A percentile compares a stretch with the other conserved stretches of the same genome.
phyloP scores from a whole-genome alignment of 164 flowering plant species.

The Hamamelis virginiana region DNA sequence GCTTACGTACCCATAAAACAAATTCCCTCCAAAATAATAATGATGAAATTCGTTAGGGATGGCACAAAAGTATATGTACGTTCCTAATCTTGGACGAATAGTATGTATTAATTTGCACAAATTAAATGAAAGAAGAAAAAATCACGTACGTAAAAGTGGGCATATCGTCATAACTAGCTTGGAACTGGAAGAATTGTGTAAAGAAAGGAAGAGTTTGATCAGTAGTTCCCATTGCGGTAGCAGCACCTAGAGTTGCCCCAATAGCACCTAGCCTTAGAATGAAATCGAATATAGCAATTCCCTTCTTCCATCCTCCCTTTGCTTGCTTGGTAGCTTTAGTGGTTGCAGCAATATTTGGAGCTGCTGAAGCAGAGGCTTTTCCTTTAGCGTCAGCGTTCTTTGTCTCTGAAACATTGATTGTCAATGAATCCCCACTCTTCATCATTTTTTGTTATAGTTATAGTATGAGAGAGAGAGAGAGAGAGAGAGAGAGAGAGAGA shows the following conservation, averaged over 20 bases:
- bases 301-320: slow-evolving; percentile 46
- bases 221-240: slow-evolving; percentile 70
- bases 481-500: not conserved
- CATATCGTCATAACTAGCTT: slow-evolving; percentile 70
- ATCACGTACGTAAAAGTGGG: slow-evolving; percentile 65
- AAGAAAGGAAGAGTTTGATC: slow-evolving; percentile 82
- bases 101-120: too few relatives aligned
- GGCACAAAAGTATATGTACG: too few relatives aligned
- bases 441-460: slow-evolving; percentile 21
- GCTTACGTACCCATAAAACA: not conserved
- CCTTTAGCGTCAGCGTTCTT: slow-evolving; percentile 33
- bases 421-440: slow-evolving; percentile 35
- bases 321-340: slow-evolving; percentile 11
- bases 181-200: slow-evolving; percentile 84
- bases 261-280: slow-evolving; percentile 56
- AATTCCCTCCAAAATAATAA: too few relatives aligned
- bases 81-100: too few relatives aligned
- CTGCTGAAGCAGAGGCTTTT: slow-evolving; percentile 28
- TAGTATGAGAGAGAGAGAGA: not conserved
- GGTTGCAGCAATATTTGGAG: slow-evolving; percentile 11
- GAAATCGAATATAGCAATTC: slow-evolving; percentile 65
- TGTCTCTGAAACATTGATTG: slow-evolving; percentile 38
- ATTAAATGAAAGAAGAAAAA: too few relatives aligned
- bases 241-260: slow-evolving; percentile 51
- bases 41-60: not conserved